phyloP scores from a whole-genome alignment of 176 grass and related monocot species.

The Rhynchospora tenuis region DNA sequence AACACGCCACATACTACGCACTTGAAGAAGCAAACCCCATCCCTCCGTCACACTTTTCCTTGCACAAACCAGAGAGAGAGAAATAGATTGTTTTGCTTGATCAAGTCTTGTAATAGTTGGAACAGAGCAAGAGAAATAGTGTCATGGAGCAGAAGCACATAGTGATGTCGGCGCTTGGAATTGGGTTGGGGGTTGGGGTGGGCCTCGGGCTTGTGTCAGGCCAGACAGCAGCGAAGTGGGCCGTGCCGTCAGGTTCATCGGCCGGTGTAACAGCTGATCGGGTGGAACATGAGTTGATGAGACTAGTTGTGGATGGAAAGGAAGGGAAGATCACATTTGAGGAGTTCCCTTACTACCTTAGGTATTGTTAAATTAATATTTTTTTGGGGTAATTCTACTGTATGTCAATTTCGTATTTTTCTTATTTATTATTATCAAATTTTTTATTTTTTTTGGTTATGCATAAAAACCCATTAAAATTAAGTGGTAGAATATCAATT shows the following conservation, averaged over 20 bases:
- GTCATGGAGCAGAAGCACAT: constrained; percentile 86
- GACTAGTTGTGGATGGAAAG: constrained; percentile 43
- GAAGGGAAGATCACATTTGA: constrained; percentile 79
- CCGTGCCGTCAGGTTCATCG: neutral
- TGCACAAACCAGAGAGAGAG: neutral
- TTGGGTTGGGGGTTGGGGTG: constrained; percentile 78
- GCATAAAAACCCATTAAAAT: neutral
- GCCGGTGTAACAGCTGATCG: constrained; percentile 47
- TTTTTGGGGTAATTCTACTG: neutral
- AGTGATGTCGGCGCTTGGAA: constrained; percentile 81
- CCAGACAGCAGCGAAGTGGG: constrained; percentile 30
- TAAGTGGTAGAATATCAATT: neutral
- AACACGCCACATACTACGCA: constrained; percentile 11
- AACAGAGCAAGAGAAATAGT: neutral
- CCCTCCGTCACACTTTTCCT: neutral
- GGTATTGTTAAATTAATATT: constrained; percentile 25
- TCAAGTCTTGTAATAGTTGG: neutral
- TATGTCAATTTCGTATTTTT: neutral
- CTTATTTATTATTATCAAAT: neutral
- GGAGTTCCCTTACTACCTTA: constrained; percentile 89
- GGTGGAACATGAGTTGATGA: constrained; percentile 67
- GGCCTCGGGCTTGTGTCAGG: constrained; percentile 72
- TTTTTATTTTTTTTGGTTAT: neutral
- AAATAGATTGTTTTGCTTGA: neutral
- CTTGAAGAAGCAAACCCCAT: neutral